Conservation (phyloP, 2,329 filamentous ascomycete species). For the Myotisia sp. region DNA sequence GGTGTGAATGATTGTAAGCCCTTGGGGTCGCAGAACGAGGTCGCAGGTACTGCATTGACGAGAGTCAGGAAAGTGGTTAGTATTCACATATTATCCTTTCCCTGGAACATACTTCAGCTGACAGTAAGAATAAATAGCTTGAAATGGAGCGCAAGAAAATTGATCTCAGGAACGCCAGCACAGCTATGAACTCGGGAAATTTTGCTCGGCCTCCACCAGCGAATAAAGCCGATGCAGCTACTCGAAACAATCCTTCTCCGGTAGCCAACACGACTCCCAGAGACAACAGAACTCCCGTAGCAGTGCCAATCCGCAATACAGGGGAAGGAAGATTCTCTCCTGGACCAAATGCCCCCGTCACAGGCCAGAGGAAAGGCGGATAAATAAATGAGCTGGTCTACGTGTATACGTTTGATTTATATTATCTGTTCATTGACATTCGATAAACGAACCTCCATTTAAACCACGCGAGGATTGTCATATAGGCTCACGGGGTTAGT, state of each 20-base stretch:
- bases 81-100: slow-evolving; percentile 9
- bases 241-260: slow-evolving; percentile 2
- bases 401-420: no score
- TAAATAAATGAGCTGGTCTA: no score
- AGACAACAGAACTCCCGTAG: slow-evolving; percentile 8
- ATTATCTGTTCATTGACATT: no score
- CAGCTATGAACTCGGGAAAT: slow-evolving; percentile 13
- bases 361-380: slow-evolving; percentile 9
- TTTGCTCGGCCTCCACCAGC: slow-evolving; percentile 4
- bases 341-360: slow-evolving; percentile 2
- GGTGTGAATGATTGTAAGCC: slow-evolving; percentile 39
- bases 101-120: not conserved
- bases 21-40: slow-evolving; percentile 26
- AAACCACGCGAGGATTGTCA: no score
- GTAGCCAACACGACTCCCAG: slow-evolving; percentile 2
- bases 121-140: slow-evolving; percentile 18
- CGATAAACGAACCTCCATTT: no score
- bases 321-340: slow-evolving; percentile 6
- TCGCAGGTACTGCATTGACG: slow-evolving; percentile 23
- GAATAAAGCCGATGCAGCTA: not conserved
- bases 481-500: no score
- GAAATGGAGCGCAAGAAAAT: slow-evolving; percentile 38
- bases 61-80: slow-evolving; percentile 37
- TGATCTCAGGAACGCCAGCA: slow-evolving; percentile 29
- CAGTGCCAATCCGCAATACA: slow-evolving; percentile 8